These are phyloP conservation scores for Allomyces macrogynus DNA, from an alignment of 192 early-diverging fungal species.

Conservation along the genomic window DNA sequence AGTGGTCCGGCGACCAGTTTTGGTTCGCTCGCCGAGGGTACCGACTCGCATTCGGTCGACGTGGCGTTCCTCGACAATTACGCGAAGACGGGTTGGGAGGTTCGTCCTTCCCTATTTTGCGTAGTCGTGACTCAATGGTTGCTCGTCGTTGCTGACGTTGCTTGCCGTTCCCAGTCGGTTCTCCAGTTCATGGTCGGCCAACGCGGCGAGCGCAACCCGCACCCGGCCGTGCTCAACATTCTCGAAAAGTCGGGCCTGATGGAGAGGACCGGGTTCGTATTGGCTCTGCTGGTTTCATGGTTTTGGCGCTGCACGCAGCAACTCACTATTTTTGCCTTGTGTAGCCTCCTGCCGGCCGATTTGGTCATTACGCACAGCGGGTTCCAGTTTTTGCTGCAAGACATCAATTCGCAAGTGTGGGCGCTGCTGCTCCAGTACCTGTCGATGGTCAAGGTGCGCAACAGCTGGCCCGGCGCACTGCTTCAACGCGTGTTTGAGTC, in stretches of 20 bases:
- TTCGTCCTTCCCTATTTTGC: neutral
- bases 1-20: conserved; percentile 73
- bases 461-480: no score
- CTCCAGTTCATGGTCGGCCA: conserved; percentile 87
- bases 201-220: no score
- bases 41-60: conserved; percentile 37
- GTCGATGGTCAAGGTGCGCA: conserved; percentile 46
- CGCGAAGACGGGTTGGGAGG: conserved; percentile 69
- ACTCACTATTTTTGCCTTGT: conserved; percentile 12
- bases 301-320: no score
- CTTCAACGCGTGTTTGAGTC: no score
- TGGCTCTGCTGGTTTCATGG: no score
- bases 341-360: conserved; percentile 2
- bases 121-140: neutral
- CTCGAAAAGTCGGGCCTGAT: no score
- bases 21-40: conserved; percentile 35
- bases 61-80: conserved; percentile 54
- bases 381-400: conserved; percentile 90
- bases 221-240: no score
- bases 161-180: conserved; percentile 34
- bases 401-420: conserved; percentile 92
- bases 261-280: no score
- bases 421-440: conserved; percentile 83
- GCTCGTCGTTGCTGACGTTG: no score
- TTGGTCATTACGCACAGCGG: conserved; percentile 80